Conservation (phyloP, 164 flowering plant genomes). For the Aristolochia californica region DNA sequence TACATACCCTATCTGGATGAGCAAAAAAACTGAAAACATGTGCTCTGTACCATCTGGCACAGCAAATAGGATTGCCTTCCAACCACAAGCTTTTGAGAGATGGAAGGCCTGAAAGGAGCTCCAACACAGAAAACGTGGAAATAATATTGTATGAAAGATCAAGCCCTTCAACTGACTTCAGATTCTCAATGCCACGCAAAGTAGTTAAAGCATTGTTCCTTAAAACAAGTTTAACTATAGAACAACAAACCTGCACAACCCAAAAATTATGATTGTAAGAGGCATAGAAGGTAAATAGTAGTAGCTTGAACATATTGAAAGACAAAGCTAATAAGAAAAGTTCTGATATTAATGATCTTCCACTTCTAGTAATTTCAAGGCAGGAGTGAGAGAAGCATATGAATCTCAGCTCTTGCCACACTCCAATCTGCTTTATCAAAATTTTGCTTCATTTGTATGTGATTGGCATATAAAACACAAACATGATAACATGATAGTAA, state of each 20-base stretch:
- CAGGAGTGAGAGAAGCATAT: no score
- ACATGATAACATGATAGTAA: no score
- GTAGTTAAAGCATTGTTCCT: conserved; percentile 89
- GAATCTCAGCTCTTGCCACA: no score
- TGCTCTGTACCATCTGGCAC: conserved; percentile 82
- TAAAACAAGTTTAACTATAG: conserved; percentile 75
- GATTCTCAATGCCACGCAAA: conserved; percentile 76
- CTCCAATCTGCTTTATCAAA: no score
- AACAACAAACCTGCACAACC: conserved; percentile 60
- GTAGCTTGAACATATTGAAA: background rate
- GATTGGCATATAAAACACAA: no score
- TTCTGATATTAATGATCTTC: background rate
- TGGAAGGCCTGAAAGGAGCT: conserved; percentile 56
- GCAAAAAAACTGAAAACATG: conserved; percentile 68
- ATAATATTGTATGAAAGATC: conserved; percentile 90
- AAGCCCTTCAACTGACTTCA: conserved; percentile 87
- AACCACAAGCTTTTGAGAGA: conserved; percentile 61
- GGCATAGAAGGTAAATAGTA: background rate
- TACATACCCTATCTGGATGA: conserved; percentile 58
- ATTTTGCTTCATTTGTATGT: no score
- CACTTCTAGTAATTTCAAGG: background rate
- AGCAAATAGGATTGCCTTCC: conserved; percentile 93
- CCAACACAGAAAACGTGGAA: conserved; percentile 76
- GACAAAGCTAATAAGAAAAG: background rate
- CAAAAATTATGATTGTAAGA: conserved; percentile 15